Base-by-base conservation (phyloP, 108 stramenopile species). In the Nitzschia inconspicua region DNA sequence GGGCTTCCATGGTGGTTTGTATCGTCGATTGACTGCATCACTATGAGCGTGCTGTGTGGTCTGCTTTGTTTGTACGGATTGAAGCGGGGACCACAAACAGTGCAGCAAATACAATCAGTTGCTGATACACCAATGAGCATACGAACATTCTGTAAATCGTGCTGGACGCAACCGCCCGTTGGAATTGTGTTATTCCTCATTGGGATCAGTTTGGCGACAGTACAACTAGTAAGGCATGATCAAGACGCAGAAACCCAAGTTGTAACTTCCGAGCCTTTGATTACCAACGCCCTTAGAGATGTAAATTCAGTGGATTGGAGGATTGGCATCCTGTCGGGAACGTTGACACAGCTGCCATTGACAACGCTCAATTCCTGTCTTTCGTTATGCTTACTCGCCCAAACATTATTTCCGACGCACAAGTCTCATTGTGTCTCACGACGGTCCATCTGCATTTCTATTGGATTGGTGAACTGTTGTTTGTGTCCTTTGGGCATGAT, bases 291-390 rank as follows among this genome's bases (percentile, higher is more conserved):
- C 5, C 36, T 92, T 14, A 28, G 67, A 5, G 66, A 56, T 29
- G 68, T 76, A 13, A 70, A 78, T 10, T 54, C 61, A 32, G 19
- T 67, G 7, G 81, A 88, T 62, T 89, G 85, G 79, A 70, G 66
- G 56, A 53, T 57, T 20, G 91, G 91, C 3, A 80, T 93, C 35
- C 43, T 86, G 27, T 60, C 84, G 14, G 86, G 84, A 8, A 81
- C 86, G 24, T 34, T 93, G 40, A 86, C 92, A 1, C 92, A 93
- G 62, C 44, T 93, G 19, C 92, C 92, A 0, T 60, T 93, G 20
- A 90, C 92, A 5, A 86, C 85, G 1, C 66, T 93, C 25, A 93
- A 93, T 57, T 79, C 77, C 40, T 82, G 89, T 40, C 70, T 93
- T 19, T 76, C 76, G 42, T 86, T 93, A 0, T 86, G 82, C 44